A percentile compares a stretch with the other conserved stretches of the same genome.
These are phyloP conservation scores for Pleodorina starrii DNA, from an alignment of 139 green algal species.

Conservation along the genomic window DNA sequence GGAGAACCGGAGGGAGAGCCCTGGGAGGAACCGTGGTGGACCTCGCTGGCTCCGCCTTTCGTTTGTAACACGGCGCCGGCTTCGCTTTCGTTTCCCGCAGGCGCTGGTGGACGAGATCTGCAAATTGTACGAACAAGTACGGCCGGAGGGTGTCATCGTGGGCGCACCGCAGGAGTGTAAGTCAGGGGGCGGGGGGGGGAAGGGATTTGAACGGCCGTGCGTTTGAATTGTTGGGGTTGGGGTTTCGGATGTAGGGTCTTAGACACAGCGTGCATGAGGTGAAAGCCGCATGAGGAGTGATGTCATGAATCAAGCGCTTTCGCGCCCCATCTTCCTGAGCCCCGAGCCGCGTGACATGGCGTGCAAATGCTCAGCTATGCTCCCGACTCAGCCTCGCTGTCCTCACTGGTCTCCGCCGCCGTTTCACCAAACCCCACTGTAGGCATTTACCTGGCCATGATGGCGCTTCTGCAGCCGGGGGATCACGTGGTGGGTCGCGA, in stretches of 20 bases:
- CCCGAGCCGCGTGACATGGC: too few relatives aligned
- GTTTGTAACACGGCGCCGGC: neutral
- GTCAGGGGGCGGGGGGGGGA: neutral
- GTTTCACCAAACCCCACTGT: too few relatives aligned
- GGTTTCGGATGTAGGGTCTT: too few relatives aligned
- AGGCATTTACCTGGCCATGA: constrained; percentile 80
- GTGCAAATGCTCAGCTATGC: too few relatives aligned
- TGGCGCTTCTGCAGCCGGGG: constrained; percentile 76
- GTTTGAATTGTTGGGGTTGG: too few relatives aligned
- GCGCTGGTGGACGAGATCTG: constrained; percentile 67
- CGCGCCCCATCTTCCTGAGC: too few relatives aligned
- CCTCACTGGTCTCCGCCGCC: too few relatives aligned
- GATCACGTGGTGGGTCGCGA: constrained; percentile 72
- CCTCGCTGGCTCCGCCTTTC: neutral
- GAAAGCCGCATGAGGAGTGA: too few relatives aligned
- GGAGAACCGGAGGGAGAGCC: neutral
- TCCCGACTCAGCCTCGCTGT: too few relatives aligned
- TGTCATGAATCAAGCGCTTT: too few relatives aligned
- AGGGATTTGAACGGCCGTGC: neutral
- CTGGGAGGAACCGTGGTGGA: neutral
- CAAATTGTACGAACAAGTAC: constrained; percentile 56
- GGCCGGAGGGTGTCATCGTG: constrained; percentile 64
- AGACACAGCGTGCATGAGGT: too few relatives aligned
- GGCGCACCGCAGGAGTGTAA: constrained; percentile 67
- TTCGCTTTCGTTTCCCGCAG: constrained; percentile 45